Percentiles rank a stretch among this genome's conserved stretches.
Evolutionary conservation across 257 asterid genomes (phyloP).

Genomic region (Primulina eburnea): DNA sequence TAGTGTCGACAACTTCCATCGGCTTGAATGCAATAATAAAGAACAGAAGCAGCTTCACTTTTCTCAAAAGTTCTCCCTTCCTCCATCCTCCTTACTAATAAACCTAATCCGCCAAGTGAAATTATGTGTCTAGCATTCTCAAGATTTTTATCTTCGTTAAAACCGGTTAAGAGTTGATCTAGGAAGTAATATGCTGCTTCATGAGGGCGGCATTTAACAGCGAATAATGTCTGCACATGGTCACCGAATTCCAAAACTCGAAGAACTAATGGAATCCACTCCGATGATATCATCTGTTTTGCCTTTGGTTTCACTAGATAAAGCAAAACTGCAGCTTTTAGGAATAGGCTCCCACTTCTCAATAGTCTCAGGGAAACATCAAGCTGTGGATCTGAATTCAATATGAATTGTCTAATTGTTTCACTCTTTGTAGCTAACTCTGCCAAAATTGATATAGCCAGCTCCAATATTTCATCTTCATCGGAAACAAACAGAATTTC

Average conservation of each 20-base stretch:
- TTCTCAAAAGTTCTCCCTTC: conserved; percentile 53
- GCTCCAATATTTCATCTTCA: conserved; percentile 69
- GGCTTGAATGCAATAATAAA: conserved; percentile 53
- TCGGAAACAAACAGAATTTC: conserved; percentile 57
- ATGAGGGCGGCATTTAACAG: conserved; percentile 53
- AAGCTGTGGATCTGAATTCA: conserved; percentile 67
- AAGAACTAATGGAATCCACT: conserved; percentile 76
- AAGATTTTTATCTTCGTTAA: conserved; percentile 51
- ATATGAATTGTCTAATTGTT: conserved; percentile 37
- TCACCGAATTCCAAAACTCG: conserved; percentile 82
- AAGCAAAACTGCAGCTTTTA: conserved; percentile 70
- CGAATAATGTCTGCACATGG: conserved; percentile 53
- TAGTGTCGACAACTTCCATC: conserved; percentile 72
- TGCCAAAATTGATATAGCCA: conserved; percentile 65
- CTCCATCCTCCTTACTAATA: conserved; percentile 61
- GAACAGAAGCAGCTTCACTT: conserved; percentile 44
- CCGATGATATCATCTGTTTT: conserved; percentile 58
- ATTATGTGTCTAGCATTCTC: conserved; percentile 63
- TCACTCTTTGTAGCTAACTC: conserved; percentile 56
- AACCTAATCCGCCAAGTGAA: conserved; percentile 63
- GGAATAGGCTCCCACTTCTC: conserved; percentile 61
- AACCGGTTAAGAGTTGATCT: conserved; percentile 56
- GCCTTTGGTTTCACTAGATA: conserved; percentile 66
- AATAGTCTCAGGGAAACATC: conserved; percentile 46
- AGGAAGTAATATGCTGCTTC: conserved; percentile 72